phyloP scores from a whole-genome alignment of 176 grass and related monocot genomes.

The Oryza glumipatula region DNA sequence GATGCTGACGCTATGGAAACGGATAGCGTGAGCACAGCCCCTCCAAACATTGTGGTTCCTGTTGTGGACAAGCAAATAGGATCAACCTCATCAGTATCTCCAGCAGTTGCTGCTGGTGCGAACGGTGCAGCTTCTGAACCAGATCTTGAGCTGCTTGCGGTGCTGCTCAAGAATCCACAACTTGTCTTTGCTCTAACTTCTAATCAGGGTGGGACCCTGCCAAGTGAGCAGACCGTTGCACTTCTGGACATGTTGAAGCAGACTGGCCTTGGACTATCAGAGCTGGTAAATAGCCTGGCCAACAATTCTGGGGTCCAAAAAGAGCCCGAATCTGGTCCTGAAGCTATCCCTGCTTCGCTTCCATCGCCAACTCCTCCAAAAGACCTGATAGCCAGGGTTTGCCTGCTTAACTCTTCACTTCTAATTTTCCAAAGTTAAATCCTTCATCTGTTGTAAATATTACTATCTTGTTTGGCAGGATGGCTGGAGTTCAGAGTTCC shows the following conservation, averaged over 20 bases:
- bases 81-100: slow-evolving; percentile 42
- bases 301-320: slow-evolving; percentile 34
- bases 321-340: slow-evolving; percentile 32
- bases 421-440: slow-evolving; percentile 23
- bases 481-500: slow-evolving; percentile 64
- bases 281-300: slow-evolving; percentile 53
- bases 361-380: slow-evolving; percentile 87
- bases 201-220: slow-evolving; percentile 47
- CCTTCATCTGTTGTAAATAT: slow-evolving; percentile 34
- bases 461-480: slow-evolving; percentile 58
- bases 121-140: slow-evolving; percentile 43
- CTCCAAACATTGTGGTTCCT: slow-evolving; percentile 16
- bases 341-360: slow-evolving; percentile 67
- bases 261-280: slow-evolving; percentile 67
- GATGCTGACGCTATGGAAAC: slow-evolving; percentile 61
- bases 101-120: slow-evolving; percentile 33
- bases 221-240: slow-evolving; percentile 67
- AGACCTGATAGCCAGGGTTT: slow-evolving; percentile 65
- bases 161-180: slow-evolving; percentile 92
- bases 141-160: slow-evolving; percentile 86
- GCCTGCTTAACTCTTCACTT: slow-evolving; percentile 23
- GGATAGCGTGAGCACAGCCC: slow-evolving; percentile 6
- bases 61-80: slow-evolving; percentile 36
- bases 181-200: slow-evolving; percentile 93
- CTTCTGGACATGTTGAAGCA: slow-evolving; percentile 90